phyloP scores from a whole-genome alignment of 2,329 filamentous ascomycete genomes.

The Aureobasidium sp. region DNA sequence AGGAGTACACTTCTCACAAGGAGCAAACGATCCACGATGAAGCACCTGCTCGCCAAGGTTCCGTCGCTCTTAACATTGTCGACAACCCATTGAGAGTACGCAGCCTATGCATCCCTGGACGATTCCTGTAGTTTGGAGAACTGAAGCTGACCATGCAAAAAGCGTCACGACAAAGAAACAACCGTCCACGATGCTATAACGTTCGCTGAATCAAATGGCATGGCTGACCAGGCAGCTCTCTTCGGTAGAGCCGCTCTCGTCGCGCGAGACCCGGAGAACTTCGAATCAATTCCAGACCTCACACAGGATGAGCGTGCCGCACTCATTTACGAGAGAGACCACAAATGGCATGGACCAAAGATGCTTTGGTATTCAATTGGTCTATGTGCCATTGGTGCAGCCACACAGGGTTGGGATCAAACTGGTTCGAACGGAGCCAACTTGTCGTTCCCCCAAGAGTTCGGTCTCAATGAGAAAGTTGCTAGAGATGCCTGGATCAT shows the following conservation, averaged over 20 bases:
- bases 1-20: background rate
- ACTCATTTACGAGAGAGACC: conserved; percentile 55
- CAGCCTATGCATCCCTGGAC: background rate
- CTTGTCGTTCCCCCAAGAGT: conserved; percentile 22
- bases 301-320: conserved; percentile 52
- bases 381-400: conserved; percentile 34
- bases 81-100: conserved; percentile 41
- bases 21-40: conserved; percentile 11
- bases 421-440: conserved; percentile 28
- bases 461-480: conserved; percentile 19
- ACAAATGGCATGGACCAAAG: conserved; percentile 60
- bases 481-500: conserved; percentile 38
- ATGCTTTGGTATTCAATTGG: conserved; percentile 60
- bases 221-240: conserved; percentile 32
- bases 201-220: conserved; percentile 28
- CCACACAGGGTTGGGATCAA: conserved; percentile 28
- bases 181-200: conserved; percentile 27
- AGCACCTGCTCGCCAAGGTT: conserved; percentile 29
- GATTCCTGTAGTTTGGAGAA: background rate
- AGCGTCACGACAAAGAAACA: conserved; percentile 30
- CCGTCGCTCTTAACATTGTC: conserved; percentile 41
- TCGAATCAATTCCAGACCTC: conserved; percentile 56
- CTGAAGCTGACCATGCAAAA: conserved; percentile 15
- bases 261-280: conserved; percentile 60
- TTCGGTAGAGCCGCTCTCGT: conserved; percentile 52